Percentiles rank a stretch among this genome's conserved stretches.
Conservation (phyloP, 352 stramenopile species). For the Pythium coloratum region DNA sequence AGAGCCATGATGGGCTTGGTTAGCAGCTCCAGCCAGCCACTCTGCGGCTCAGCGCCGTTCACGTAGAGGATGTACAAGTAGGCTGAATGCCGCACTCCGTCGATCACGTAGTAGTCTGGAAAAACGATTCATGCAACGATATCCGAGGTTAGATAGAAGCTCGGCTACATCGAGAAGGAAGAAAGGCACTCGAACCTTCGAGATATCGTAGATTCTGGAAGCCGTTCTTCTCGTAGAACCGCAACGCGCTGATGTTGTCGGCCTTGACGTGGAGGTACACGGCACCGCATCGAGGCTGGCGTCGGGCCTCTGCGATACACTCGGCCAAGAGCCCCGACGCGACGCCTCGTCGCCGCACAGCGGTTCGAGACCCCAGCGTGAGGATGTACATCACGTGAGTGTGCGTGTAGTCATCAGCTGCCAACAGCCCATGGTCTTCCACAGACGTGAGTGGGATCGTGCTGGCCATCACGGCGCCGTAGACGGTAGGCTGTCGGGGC, state of each 20-base stretch:
- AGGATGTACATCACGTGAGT: slow-evolving; percentile 96
- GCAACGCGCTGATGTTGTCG: slow-evolving; percentile 92
- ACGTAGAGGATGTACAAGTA: slow-evolving; percentile 88
- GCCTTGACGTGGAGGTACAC: slow-evolving; percentile 98
- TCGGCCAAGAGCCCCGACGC: slow-evolving; percentile 89
- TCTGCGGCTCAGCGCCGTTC: slow-evolving; percentile 62
- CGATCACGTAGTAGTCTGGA: slow-evolving; percentile 87
- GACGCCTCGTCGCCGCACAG: slow-evolving; percentile 89
- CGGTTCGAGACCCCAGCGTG: slow-evolving; percentile 87
- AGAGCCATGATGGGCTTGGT: slow-evolving; percentile 39
- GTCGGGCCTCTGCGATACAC: slow-evolving; percentile 84
- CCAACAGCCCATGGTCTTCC: slow-evolving; percentile 61
- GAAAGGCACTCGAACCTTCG: slow-evolving; percentile 49
- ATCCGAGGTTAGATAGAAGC: not conserved
- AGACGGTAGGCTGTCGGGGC: slow-evolving; percentile 49
- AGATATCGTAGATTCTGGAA: slow-evolving; percentile 94
- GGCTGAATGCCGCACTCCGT: slow-evolving; percentile 74
- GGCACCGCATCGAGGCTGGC: slow-evolving; percentile 80
- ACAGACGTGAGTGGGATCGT: slow-evolving; percentile 74
- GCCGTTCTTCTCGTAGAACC: slow-evolving; percentile 96
- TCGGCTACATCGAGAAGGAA: not conserved
- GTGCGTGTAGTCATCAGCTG: slow-evolving; percentile 57
- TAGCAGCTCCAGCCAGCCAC: slow-evolving; percentile 59
- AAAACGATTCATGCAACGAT: slow-evolving; percentile 6
- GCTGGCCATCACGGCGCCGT: slow-evolving; percentile 91